Evolutionary conservation across 768 basidiomycete genomes (phyloP).

Genomic region (Omphalotus guepiniiformis): DNA sequence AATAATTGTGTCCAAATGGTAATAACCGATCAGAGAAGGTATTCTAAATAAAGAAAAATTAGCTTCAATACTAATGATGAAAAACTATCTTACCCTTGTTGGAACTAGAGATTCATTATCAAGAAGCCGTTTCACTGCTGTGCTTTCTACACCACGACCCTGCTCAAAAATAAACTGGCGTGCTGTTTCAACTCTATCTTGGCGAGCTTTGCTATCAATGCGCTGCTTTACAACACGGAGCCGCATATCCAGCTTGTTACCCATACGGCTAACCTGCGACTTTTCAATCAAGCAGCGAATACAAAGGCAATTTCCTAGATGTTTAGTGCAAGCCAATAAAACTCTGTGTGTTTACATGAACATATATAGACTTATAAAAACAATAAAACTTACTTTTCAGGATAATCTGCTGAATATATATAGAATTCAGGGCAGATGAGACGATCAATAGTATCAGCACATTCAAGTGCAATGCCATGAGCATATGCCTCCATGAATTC

Average conservation of each 20-base stretch:
- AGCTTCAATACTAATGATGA: not conserved
- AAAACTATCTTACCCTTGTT: conserved; percentile 4
- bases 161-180: conserved; percentile 9
- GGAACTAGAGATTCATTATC: conserved; percentile 15
- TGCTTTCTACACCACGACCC: not conserved
- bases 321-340: conserved; percentile 18
- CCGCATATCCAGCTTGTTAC: not conserved
- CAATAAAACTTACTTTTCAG: conserved; percentile 32
- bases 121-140: conserved; percentile 11
- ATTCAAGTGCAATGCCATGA: conserved; percentile 29
- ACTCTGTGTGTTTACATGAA: conserved; percentile 14
- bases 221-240: not conserved
- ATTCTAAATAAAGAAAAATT: conserved; percentile 16
- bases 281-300: conserved; percentile 3
- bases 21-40: conserved; percentile 18
- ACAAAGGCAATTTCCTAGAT: conserved; percentile 10
- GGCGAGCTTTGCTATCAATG: not conserved
- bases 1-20: too few species aligned
- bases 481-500: conserved; percentile 29
- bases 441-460: conserved; percentile 26
- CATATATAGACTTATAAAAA: not conserved
- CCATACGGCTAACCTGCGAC: not conserved
- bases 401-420: conserved; percentile 37
- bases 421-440: conserved; percentile 29
- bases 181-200: conserved; percentile 4